A percentile compares a stretch with the other conserved stretches of the same genome.
Evolutionary conservation across 2,329 filamentous ascomycete species (phyloP).

Genomic region (Cladophialophora yegresii): DNA sequence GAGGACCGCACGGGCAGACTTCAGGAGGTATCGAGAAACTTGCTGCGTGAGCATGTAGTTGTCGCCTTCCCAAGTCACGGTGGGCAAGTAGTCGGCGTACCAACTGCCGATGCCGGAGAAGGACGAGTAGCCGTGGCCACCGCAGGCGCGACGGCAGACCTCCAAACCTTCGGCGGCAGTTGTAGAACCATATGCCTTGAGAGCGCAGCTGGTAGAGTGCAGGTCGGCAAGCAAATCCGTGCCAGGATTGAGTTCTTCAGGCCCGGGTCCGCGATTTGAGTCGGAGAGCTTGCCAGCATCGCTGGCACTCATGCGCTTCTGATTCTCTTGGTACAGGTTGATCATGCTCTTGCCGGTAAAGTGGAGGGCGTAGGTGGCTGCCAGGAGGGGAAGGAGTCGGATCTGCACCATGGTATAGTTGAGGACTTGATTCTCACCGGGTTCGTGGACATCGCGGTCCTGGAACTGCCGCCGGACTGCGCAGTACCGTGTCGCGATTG

Average conservation of each 20-base stretch:
- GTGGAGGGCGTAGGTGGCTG: constrained; percentile 74
- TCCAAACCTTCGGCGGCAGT: constrained; percentile 74
- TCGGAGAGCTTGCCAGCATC: constrained; percentile 48
- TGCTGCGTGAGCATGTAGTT: constrained; percentile 84
- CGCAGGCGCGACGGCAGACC: constrained; percentile 71
- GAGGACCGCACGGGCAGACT: constrained; percentile 71
- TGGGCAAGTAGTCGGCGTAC: constrained; percentile 75
- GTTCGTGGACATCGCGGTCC: constrained; percentile 65
- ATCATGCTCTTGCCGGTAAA: constrained; percentile 79
- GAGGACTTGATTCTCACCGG: constrained; percentile 71
- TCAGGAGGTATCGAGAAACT: constrained; percentile 73
- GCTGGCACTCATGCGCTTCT: constrained; percentile 62
- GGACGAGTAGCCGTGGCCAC: constrained; percentile 73
- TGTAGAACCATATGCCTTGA: constrained; percentile 72
- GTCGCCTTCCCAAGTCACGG: constrained; percentile 72
- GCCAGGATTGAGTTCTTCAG: constrained; percentile 66
- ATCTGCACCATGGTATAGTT: constrained; percentile 82
- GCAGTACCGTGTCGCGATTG: constrained; percentile 74
- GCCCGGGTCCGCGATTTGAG: constrained; percentile 60
- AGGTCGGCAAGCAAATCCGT: constrained; percentile 71
- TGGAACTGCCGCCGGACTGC: constrained; percentile 76
- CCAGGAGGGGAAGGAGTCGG: constrained; percentile 69
- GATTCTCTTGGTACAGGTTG: constrained; percentile 69
- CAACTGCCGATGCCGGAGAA: constrained; percentile 75
- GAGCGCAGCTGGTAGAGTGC: constrained; percentile 73